Conservation (phyloP, 805 yeast species). For the Candida berthetii region DNA sequence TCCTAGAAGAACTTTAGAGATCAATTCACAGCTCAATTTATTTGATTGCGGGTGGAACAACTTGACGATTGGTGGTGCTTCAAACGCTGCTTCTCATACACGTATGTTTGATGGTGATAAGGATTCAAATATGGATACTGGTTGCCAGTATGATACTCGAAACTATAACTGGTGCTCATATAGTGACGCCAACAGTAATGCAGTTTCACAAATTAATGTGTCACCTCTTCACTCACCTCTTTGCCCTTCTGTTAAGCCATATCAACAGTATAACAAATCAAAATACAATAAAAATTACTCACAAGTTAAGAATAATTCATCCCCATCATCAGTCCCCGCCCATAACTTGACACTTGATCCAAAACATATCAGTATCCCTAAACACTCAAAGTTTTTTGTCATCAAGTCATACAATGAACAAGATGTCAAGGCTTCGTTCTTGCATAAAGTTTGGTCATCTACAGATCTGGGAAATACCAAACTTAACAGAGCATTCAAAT, state of each 20-base stretch:
- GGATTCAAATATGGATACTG: too few species aligned
- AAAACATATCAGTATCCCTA: slow-evolving; percentile 17
- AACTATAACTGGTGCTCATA: too few species aligned
- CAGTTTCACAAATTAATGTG: too few species aligned
- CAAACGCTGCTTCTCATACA: background rate
- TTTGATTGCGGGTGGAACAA: background rate
- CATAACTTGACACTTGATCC: slow-evolving; percentile 2
- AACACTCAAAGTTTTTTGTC: slow-evolving; percentile 35
- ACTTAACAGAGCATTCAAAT: slow-evolving; percentile 34
- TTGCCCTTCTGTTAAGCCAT: too few species aligned
- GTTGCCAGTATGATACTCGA: too few species aligned
- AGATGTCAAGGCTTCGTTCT: slow-evolving; percentile 44
- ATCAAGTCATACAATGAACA: slow-evolving; percentile 46
- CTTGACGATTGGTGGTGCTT: background rate
- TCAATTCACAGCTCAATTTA: background rate
- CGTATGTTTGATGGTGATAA: background rate
- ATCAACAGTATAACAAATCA: too few species aligned
- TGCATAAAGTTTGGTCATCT: slow-evolving; percentile 51
- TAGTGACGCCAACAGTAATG: too few species aligned
- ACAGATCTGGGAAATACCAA: slow-evolving; percentile 51
- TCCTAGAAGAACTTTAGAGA: background rate
- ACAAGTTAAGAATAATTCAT: background rate
- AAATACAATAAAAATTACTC: too few species aligned
- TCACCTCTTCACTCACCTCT: too few species aligned
- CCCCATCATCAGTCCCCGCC: background rate